Evolutionary conservation across 129 eudicot genomes (phyloP), one percentile per base, ranked within the genome.

Genomic region (Escallonia herrerae): DNA sequence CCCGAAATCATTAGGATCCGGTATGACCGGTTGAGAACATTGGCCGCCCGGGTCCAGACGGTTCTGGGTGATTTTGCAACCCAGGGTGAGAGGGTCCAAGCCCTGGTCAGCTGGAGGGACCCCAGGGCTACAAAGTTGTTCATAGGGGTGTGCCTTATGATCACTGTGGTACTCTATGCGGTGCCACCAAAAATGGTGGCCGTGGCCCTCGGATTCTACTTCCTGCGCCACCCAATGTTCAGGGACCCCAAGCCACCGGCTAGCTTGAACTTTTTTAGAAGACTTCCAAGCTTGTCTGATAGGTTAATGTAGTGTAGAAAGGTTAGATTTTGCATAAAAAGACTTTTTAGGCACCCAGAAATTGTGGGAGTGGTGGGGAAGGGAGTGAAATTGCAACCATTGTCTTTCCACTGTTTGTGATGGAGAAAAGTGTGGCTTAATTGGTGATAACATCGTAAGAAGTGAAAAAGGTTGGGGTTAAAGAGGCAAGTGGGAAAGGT

Each of bases 161-260:
- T 94, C 50, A 89, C 99, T 33, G 75, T 89, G 51, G 83, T 80
- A 56, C 58, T 94, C 11, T 94, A 89, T 56, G 82, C 65, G 60
- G 99, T 94, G 63, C 99, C 99, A 6, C 82, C 99, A 0, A 94
- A 94, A 55, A 94, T 94, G 97, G 99, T 81, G 40, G 97, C 99
- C 3, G 99, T 94, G 77, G 99, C 99, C 40, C 84, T 94, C 22
- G 99, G 99, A 14, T 94, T 94, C 78, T 94, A 89, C 79, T 94
- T 83, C 64, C 70, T 94, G 68, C 84, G 99, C 43, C 99, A 94
- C 70, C 99, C 99, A 33, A 94, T 94, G 99, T 94, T 94, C 39
- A 79, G 99, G 83, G 99, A 94, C 69, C 97, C 99, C 2, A 94
- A 89, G 99, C 99, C 97, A 6, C 99, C 97, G 7, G 86, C 95